phyloP scores from a whole-genome alignment of 176 grass and related monocot genomes.

The Oryza glumipatula region DNA sequence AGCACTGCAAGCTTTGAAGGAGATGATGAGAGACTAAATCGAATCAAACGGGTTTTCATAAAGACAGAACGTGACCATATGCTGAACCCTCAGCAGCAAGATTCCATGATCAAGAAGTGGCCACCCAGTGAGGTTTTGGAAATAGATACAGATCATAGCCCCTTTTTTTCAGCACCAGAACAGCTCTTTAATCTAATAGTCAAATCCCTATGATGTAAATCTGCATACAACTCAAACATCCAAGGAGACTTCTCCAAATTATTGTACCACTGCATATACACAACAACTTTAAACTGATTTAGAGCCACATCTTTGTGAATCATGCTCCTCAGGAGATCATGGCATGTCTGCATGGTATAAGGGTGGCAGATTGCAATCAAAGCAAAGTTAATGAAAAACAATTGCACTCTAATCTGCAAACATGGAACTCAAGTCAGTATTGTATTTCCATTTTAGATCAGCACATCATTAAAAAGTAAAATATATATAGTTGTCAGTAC shows the following conservation, averaged over 20 bases:
- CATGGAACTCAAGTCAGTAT: conserved; percentile 15
- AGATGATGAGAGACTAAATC: conserved; percentile 40
- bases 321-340: conserved; percentile 25
- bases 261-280: conserved; percentile 35
- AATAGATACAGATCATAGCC: conserved; percentile 66
- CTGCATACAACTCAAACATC: conserved; percentile 11
- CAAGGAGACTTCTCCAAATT: not conserved
- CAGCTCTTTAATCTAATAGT: conserved; percentile 56
- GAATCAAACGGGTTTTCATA: conserved; percentile 56
- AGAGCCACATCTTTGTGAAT: conserved; percentile 35
- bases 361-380: conserved; percentile 1
- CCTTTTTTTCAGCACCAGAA: conserved; percentile 69
- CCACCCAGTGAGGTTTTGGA: conserved; percentile 64
- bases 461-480: not conserved
- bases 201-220: conserved; percentile 56
- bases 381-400: not conserved
- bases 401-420: not conserved
- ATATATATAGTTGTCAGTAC: not conserved
- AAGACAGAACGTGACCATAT: conserved; percentile 60
- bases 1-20: conserved; percentile 47
- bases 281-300: conserved; percentile 19
- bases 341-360: conserved; percentile 20
- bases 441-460: conserved; percentile 3
- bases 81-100: conserved; percentile 63
- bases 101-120: conserved; percentile 73